Base-by-base conservation (phyloP, 2,329 filamentous ascomycete species). In the Colletotrichum graminicola region DNA sequence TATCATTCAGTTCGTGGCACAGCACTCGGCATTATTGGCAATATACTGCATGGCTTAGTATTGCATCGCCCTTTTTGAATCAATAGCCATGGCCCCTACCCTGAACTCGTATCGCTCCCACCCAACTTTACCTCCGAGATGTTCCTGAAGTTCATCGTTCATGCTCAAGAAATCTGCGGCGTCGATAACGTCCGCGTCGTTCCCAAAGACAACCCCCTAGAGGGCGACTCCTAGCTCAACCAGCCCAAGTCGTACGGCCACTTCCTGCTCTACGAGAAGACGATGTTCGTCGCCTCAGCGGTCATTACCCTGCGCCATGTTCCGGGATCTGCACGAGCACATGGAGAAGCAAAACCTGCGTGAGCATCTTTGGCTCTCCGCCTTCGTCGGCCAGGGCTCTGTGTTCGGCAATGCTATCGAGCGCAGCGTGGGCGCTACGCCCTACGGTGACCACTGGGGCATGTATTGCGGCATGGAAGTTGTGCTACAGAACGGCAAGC, bases 391-490 rank as follows among this genome's bases (percentile, higher is more conserved):
- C 16, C 80, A 83, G n/a, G 83, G 84, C 12, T 83, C 81, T 6
- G 77, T 86, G 14, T 75, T 86, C n/a, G 84, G 84, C 10, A 86
- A 86, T 71, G 79, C 83, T 5, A 68, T 84, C 10, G 84, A 86
- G 39, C 77, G 83, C 39, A 84, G 84, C 1, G 79, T 85, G 8
- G 84, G 84, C 0, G 86, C 86, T 69, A 86, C 84, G 1, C 82
- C 82, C 0, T 83, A 83, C 43, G 82, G 83, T 7, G 83, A 84
- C 67, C 82, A 85, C 57, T 85, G 79, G 76, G 77, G 78, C 11
- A 77, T 77, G 57, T 82, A 83, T 63, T 81, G 80, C 7, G 83
- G 83, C 3, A 78, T 85, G 66, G 84, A 85, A 70, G 80, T 85
- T 26, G 80, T 85, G 1, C 77, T 84, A 21, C 81, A 84, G 1